Percentiles rank a stretch among this genome's conserved stretches.
phyloP scores from a whole-genome alignment of 192 early-diverging fungal species.

The Gonapodya sp. region DNA sequence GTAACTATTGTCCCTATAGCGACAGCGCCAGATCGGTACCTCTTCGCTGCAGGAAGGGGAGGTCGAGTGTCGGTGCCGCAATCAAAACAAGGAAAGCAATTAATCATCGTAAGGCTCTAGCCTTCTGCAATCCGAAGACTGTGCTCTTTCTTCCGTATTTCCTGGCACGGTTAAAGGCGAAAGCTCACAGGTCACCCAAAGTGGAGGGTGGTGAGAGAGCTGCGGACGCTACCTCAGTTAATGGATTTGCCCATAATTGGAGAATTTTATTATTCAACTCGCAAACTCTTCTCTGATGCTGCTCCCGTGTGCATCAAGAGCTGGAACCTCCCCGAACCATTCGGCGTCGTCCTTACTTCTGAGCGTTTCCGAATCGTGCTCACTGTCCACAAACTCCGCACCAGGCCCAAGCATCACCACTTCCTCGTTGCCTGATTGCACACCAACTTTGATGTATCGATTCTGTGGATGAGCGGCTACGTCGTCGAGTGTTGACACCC shows the following conservation, averaged over 20 bases:
- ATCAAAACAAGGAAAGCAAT: neutral
- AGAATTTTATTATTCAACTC: neutral
- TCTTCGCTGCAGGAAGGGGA: neutral
- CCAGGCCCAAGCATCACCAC: neutral
- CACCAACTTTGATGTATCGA: neutral
- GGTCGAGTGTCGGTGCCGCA: neutral
- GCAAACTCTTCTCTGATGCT: neutral
- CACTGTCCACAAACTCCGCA: neutral
- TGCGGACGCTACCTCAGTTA: too few species aligned
- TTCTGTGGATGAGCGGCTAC: neutral
- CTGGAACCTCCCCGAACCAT: neutral
- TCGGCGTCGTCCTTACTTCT: slow-evolving; percentile 2
- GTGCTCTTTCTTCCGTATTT: too few species aligned
- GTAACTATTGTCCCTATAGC: too few species aligned
- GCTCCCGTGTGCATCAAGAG: neutral
- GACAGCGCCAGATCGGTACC: neutral
- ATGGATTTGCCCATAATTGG: too few species aligned
- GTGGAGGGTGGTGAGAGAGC: too few species aligned
- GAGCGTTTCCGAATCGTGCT: neutral
- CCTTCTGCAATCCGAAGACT: too few species aligned
- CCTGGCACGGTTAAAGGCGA: too few species aligned
- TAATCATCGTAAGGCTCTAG: too few species aligned
- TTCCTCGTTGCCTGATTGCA: neutral
- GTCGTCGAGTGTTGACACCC: neutral
- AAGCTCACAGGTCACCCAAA: too few species aligned